These are phyloP conservation scores for Russula dissimulans DNA, from an alignment of 768 basidiomycete genomes.

Conservation along the genomic window DNA sequence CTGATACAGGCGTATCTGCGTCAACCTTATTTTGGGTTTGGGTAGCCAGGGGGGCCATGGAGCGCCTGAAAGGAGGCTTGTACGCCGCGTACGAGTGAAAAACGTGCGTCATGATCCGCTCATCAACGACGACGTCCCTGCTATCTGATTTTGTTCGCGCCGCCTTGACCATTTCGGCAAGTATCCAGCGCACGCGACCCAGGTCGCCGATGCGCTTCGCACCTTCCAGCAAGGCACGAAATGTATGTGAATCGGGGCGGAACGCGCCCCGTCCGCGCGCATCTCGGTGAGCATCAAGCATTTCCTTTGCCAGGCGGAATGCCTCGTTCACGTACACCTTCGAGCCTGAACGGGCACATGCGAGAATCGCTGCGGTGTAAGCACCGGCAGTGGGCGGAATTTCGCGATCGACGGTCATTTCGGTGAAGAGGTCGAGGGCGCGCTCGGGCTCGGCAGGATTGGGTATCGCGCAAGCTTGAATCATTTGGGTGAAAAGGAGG, in stretches of 20 bases:
- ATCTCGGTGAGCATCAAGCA: slow-evolving; percentile 72
- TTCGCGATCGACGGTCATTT: slow-evolving; percentile 72
- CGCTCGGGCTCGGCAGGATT: slow-evolving; percentile 75
- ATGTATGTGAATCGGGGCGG: slow-evolving; percentile 57
- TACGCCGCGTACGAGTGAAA: slow-evolving; percentile 86
- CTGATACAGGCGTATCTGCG: not conserved
- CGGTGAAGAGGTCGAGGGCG: slow-evolving; percentile 86
- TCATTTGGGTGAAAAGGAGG: slow-evolving; percentile 75
- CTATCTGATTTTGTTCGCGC: slow-evolving; percentile 20
- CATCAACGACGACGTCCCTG: slow-evolving; percentile 36
- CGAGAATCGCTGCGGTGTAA: slow-evolving; percentile 77
- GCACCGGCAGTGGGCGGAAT: slow-evolving; percentile 56
- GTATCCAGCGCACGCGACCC: slow-evolving; percentile 75
- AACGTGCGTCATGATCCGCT: slow-evolving; percentile 69
- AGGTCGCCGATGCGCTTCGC: slow-evolving; percentile 84
- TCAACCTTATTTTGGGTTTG: slow-evolving; percentile 19
- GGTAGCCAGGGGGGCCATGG: slow-evolving; percentile 35
- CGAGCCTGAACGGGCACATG: slow-evolving; percentile 60
- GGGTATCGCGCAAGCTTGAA: slow-evolving; percentile 67
- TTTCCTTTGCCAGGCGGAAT: slow-evolving; percentile 75
- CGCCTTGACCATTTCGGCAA: slow-evolving; percentile 67
- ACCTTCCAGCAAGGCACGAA: slow-evolving; percentile 80
- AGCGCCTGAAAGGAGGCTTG: slow-evolving; percentile 55
- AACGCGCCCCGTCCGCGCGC: slow-evolving; percentile 48
- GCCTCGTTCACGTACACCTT: slow-evolving; percentile 68